Evolutionary conservation across 331 rosid species (phyloP), one percentile per base, ranked within the genome.

Genomic region (Cydonia oblonga): DNA sequence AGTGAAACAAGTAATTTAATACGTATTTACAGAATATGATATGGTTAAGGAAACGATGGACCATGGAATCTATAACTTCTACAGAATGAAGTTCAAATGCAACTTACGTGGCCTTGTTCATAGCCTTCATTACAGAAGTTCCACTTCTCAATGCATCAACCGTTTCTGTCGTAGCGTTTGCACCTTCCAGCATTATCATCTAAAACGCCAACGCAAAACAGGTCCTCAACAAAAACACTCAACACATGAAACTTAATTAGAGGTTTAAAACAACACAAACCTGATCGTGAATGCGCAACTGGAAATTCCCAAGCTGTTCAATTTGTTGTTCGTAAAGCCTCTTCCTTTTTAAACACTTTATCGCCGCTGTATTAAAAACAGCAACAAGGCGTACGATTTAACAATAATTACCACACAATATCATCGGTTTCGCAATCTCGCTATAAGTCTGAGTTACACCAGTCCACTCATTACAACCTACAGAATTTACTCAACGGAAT

Each of bases 121-220:
- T 93, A 64, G 97, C 96, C 87, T 93, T 93, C 98, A 93, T 91
- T n/a, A 90, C 86, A 74, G 97, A 11, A 13, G 97, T 97, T 77
- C 98, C 98, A 42, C 87, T 82, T 84, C 97, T 83, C 79, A 93
- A 83, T 2, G 97, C 98, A 78, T 93, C 98, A 18, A 93, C 98
- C 0, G 97, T 93, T 85, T 93, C 98, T 2, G 96, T 91, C 33
- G 98, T 93, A 61, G 98, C 97, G 46, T 93, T 93, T 24, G 98
- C 97, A 70, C 96, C 92, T 89, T 93, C 97, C 72, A 93, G 81
- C 97, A 91, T 71, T 81, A 93, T 93, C 96, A 93, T 91, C 98
- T 93, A 81, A 74, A 62, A 79, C 71, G 1, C 25, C 75, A 67
- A 64, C 19, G 53, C 40, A 61, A 57, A 8, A 71, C 26, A 25